Conservation (phyloP, 805 yeast species). For the Saturnispora silvae region DNA sequence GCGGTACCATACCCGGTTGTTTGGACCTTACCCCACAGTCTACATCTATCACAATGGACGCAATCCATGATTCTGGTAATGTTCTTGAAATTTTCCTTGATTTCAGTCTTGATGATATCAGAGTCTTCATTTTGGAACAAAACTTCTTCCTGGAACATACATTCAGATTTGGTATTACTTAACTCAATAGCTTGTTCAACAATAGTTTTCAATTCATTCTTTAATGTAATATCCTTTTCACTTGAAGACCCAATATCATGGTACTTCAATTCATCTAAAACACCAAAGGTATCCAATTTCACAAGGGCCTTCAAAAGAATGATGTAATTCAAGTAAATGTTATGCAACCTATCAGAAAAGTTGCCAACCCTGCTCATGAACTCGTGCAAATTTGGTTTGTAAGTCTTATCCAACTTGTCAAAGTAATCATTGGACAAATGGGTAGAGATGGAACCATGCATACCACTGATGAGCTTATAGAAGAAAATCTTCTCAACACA, state of each 20-base stretch:
- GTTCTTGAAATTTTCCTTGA: constrained; percentile 75
- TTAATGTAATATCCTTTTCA: constrained; percentile 19
- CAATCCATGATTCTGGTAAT: constrained; percentile 94
- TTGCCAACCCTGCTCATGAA: constrained; percentile 88
- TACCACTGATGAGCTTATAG: constrained; percentile 77
- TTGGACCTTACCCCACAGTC: constrained; percentile 97
- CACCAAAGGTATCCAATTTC: constrained; percentile 33
- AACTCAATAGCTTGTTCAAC: constrained; percentile 21
- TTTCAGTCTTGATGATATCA: constrained; percentile 68
- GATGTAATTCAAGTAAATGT: constrained; percentile 87
- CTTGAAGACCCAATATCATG: constrained; percentile 22
- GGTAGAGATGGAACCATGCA: constrained; percentile 92
- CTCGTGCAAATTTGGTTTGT: constrained; percentile 73
- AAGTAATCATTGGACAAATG: constrained; percentile 81
- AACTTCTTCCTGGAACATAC: constrained; percentile 35
- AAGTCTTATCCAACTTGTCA: constrained; percentile 57
- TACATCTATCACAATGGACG: constrained; percentile 95
- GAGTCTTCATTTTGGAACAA: constrained; percentile 36
- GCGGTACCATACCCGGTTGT: constrained; percentile 98
- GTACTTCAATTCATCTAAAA: constrained; percentile 21
- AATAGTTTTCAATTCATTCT: constrained; percentile 25
- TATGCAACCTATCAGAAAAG: constrained; percentile 79
- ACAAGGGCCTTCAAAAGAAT: constrained; percentile 71
- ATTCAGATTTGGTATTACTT: constrained; percentile 15
- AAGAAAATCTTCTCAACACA: constrained; percentile 85